Conservation (phyloP, 2,329 filamentous ascomycete species). For the Calonectria fujianensis region DNA sequence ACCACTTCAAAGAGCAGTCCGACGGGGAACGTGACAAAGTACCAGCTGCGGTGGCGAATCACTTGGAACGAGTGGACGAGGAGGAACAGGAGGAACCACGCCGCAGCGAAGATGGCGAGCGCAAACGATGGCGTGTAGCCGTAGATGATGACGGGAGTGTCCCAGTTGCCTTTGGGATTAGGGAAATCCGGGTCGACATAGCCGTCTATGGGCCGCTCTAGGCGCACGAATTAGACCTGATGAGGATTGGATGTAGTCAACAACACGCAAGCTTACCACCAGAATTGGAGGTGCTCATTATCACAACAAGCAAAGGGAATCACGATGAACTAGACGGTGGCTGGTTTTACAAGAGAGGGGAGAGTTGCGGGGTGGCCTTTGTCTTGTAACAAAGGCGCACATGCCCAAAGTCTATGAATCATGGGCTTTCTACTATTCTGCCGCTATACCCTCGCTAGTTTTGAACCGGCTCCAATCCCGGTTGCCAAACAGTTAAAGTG, state of each 20-base stretch:
- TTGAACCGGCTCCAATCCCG: slow-evolving; percentile 9
- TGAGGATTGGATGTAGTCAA: not conserved
- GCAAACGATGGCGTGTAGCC: slow-evolving; percentile 69
- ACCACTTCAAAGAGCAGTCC: slow-evolving; percentile 69
- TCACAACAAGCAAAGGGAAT: not conserved
- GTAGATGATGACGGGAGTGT: slow-evolving; percentile 70
- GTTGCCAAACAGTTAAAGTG: not conserved
- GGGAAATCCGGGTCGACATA: slow-evolving; percentile 73
- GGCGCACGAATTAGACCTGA: slow-evolving; percentile 1
- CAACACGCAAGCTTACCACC: slow-evolving; percentile 36
- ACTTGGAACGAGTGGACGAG: slow-evolving; percentile 61
- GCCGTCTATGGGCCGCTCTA: slow-evolving; percentile 52
- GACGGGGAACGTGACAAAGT: slow-evolving; percentile 67
- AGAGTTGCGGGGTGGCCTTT: not conserved
- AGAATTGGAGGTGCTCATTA: slow-evolving; percentile 20
- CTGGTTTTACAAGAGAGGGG: not conserved
- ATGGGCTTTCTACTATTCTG: not conserved
- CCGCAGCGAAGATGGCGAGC: slow-evolving; percentile 64
- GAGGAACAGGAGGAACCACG: slow-evolving; percentile 65
- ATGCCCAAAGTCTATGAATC: slow-evolving; percentile 13
- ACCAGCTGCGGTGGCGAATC: slow-evolving; percentile 64
- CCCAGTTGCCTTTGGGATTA: slow-evolving; percentile 66
- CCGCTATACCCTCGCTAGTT: not conserved
- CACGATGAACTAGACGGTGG: not conserved
- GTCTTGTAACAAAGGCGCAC: not conserved